Evolutionary conservation across 2,329 filamentous ascomycete genomes (phyloP), one percentile per base, ranked within the genome.

Genomic region (Dryadomyces sulphureus): DNA sequence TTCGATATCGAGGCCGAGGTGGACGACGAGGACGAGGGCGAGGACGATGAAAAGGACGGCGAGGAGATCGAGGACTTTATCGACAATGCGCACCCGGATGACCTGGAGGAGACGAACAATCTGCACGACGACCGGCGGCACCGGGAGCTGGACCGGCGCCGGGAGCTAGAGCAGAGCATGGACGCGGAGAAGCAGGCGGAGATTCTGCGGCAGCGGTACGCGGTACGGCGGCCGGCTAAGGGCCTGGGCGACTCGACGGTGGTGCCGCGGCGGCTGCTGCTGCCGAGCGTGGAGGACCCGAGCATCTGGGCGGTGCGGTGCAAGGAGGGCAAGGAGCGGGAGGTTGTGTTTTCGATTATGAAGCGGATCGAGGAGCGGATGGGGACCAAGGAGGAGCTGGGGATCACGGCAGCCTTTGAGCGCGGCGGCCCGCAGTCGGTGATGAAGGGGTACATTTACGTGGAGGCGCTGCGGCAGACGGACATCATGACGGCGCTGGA

Each of bases 1-100:
- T 80, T 98, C 66, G 92, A 98, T 78, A 86, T 90, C 58, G 92
- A 98, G 71, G 92, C 92, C 61, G 92, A 95, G 66, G 92, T 98
- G 55, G 92, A 96, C 59, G 92, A 94, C 52, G 88, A 94, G 56
- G 88, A 94, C 55, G 84, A 87, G 54, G 81, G 76, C 54, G 84
- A 85, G 50, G 87, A 94, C 53, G 87, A 93, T 44, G 90, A 95
- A 55, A 87, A 93, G 55, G 88, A 94, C 46, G 79, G 85, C 49
- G 81, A 88, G 55, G 87, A 82, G 54, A 78, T 81, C 45, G 87
- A 87, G 48, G 83, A 85, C 54, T 87, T 92, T 60, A 88, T 88
- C 59, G 84, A 87, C 54, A 85, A 94, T 60, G 84, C 85, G 52
- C 88, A 96, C 60, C 86, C 86, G 7, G 89, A 94, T 62, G 90